phyloP scores from a whole-genome alignment of 345 rosid genomes.

The Populus tremula region DNA sequence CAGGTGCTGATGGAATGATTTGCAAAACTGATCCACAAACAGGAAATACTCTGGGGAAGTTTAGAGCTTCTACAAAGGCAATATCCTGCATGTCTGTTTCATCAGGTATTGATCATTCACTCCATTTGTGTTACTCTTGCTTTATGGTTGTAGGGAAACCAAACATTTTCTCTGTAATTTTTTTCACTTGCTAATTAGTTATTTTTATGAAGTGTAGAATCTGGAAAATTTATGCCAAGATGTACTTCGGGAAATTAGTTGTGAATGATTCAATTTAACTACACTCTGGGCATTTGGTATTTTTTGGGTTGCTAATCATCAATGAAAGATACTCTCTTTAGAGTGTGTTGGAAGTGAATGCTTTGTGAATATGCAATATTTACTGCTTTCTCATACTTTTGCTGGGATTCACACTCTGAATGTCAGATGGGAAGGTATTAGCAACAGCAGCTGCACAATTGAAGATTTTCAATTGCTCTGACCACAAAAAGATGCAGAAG shows the following conservation, averaged over 20 bases:
- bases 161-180: neutral
- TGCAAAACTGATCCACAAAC: conserved; percentile 71
- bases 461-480: conserved; percentile 59
- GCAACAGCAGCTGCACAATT: conserved; percentile 83
- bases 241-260: neutral
- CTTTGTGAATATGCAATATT: neutral
- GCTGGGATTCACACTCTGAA: conserved; percentile 4
- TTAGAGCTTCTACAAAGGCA: conserved; percentile 65
- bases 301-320: neutral
- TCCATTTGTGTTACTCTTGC: conserved; percentile 1
- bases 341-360: neutral
- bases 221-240: neutral
- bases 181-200: neutral
- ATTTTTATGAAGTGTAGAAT: neutral
- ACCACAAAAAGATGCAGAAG: conserved; percentile 77
- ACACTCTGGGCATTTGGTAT: neutral
- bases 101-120: conserved; percentile 45
- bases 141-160: conserved; percentile 1
- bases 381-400: conserved; percentile 17
- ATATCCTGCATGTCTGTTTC: conserved; percentile 79
- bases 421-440: conserved; percentile 56
- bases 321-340: neutral
- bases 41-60: conserved; percentile 66
- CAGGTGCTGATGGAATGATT: conserved; percentile 92
- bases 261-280: neutral